phyloP scores from a whole-genome alignment of 116 monocot genomes.

The Phalaenopsis hybrid region DNA sequence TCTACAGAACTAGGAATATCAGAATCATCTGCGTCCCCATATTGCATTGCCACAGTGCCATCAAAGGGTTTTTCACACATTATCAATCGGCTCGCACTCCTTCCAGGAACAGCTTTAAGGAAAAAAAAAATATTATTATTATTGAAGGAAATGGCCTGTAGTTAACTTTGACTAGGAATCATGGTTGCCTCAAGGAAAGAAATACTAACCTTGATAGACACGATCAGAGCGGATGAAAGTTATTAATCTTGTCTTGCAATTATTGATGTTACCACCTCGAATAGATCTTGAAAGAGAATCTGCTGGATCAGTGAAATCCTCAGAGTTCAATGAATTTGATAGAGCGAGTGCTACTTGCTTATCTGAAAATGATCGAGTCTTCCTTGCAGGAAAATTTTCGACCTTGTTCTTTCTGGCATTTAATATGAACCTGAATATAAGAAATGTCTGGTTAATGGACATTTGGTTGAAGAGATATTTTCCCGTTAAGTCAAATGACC shows the following conservation, averaged over 20 bases:
- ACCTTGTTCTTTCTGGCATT: conserved; percentile 63
- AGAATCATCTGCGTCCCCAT: conserved; percentile 60
- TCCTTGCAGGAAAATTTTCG: conserved; percentile 44
- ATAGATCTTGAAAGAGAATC: conserved; percentile 71
- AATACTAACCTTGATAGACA: conserved; percentile 49
- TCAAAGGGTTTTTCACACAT: conserved; percentile 59
- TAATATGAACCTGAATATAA: conserved; percentile 39
- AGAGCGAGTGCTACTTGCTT: conserved; percentile 30
- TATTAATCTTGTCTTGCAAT: conserved; percentile 51
- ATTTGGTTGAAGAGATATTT: not conserved
- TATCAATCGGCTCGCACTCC: conserved; percentile 24
- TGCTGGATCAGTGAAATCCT: conserved; percentile 46
- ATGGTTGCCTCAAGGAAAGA: not conserved
- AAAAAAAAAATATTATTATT: not conserved
- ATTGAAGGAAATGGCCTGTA: not conserved
- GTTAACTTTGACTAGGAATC: conserved; percentile 1
- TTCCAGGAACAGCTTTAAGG: conserved; percentile 13
- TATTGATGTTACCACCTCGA: conserved; percentile 58
- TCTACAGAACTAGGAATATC: conserved; percentile 31
- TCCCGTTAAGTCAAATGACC: not conserved
- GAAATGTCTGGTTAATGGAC: not conserved
- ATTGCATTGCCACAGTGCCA: conserved; percentile 65
- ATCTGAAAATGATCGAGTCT: conserved; percentile 15
- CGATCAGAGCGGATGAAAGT: conserved; percentile 30
- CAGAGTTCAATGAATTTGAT: conserved; percentile 25